Evolutionary conservation across 371 early-diverging fungal species (phyloP), one percentile per base, ranked within the genome.

Genomic region (Actinomortierella wolfii): DNA sequence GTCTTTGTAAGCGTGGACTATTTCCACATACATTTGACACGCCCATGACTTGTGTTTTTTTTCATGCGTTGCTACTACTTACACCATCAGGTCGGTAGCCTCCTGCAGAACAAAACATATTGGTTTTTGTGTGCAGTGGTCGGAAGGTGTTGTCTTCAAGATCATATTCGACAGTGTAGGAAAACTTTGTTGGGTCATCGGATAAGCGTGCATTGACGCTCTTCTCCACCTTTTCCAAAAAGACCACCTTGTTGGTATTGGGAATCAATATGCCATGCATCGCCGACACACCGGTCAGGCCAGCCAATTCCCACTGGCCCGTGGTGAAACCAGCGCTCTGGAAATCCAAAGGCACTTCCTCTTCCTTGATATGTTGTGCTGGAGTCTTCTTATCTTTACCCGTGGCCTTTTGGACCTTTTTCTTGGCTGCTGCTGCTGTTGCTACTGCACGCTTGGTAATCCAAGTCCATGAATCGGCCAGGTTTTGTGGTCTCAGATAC

Each of bases 41-140:
- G 17, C 25, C 21, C n/a, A 47, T 24, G 43, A n/a, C 26, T 42
- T 4, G 3, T 14, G 21, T 18, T 9, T 54, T 18, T 42, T 20
- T 15, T 13, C 54, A 49, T 47, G 2, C 4, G 23, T n/a, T n/a
- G n/a, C n/a, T n/a, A n/a, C 21, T 14, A 79, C 82, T 43, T 83
- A 82, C 42, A 28, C 81, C 70, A 79, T 78, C 75, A 17, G 67
- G 67, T 9, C 64, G 69, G 54, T 83, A 85, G 29, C 85, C 83
- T 56, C 87, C 87, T 17, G 81, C 87, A 8, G 87, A 85, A 54
- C 87, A 87, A 50, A 87, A 87, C 13, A 83, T 81, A 44, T 87
- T 85, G 42, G 84, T 82, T 18, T 76, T 79, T 34, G 83, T 65
- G 42, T 78, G 66, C 11, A 87, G 51, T 4, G 79, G 41, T 20